Evolutionary conservation across 768 basidiomycete species (phyloP).

Genomic region (Mycena pura): DNA sequence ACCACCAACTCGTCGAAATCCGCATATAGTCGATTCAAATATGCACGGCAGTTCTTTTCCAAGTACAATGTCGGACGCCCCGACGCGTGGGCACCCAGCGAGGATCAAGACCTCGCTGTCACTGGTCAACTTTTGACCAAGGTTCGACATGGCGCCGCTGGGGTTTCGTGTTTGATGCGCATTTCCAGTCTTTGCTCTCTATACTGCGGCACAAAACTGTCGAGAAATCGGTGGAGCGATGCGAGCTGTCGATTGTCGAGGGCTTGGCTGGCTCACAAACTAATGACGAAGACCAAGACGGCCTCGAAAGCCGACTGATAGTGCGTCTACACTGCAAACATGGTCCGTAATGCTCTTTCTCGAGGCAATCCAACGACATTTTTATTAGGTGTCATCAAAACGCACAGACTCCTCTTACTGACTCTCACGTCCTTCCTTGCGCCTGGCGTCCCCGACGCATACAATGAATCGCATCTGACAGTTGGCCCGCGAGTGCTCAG

Average conservation of each 20-base stretch:
- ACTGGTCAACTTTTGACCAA: constrained; percentile 76
- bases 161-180: too few relatives aligned
- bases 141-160: too few relatives aligned
- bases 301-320: constrained; percentile 74
- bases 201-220: constrained; percentile 76
- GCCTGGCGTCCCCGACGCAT: constrained; percentile 66
- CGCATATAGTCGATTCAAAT: constrained; percentile 83
- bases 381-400: constrained; percentile 75
- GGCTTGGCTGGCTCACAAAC: constrained; percentile 42
- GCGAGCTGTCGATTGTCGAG: constrained; percentile 75
- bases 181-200: constrained; percentile 65
- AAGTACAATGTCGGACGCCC: constrained; percentile 56
- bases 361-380: neutral
- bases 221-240: constrained; percentile 79
- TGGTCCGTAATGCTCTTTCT: constrained; percentile 50
- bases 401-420: constrained; percentile 73
- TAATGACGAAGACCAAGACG: constrained; percentile 57
- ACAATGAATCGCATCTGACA: constrained; percentile 66
- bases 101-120: constrained; percentile 49
- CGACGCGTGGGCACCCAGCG: constrained; percentile 33
- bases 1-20: constrained; percentile 82
- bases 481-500: constrained; percentile 77
- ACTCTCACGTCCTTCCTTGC: constrained; percentile 64
- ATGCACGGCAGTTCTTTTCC: constrained; percentile 71
- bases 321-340: constrained; percentile 84